Evolutionary conservation across 2,329 filamentous ascomycete species (phyloP).

Genomic region (Colletotrichum sp.): DNA sequence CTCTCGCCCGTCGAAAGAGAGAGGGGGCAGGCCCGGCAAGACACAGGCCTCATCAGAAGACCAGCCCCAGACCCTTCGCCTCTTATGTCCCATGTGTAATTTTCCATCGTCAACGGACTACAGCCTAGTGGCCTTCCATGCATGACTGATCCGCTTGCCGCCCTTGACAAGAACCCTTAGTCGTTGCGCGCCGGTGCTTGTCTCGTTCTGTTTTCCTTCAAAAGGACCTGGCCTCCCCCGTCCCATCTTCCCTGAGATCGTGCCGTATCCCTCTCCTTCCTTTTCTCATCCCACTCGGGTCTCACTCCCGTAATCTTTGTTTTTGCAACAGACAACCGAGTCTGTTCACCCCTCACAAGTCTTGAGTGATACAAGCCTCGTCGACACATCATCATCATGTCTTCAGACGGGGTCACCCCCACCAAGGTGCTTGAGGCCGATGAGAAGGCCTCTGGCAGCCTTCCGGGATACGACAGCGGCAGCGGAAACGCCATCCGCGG

Average conservation of each 20-base stretch:
- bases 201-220: constrained; percentile 6
- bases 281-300: constrained; percentile 8
- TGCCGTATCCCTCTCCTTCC: neutral
- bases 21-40: neutral
- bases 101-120: constrained; percentile 12
- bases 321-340: neutral
- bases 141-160: constrained; percentile 14
- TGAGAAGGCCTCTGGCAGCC: constrained; percentile 7
- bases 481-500: constrained; percentile 20
- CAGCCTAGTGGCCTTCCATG: neutral
- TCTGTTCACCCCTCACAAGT: neutral
- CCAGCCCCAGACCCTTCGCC: neutral
- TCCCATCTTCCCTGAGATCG: neutral
- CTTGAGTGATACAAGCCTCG: neutral
- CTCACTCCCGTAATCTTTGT: neutral
- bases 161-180: constrained; percentile 17
- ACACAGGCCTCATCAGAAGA: neutral
- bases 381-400: neutral
- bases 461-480: constrained; percentile 7
- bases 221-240: neutral
- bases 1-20: neutral
- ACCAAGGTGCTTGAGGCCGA: constrained; percentile 18
- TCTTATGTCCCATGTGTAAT: constrained; percentile 5
- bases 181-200: neutral
- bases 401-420: constrained; percentile 13